Conservation (phyloP, 2,329 filamentous ascomycete species). For the Ceratocystis cacaofunesta region DNA sequence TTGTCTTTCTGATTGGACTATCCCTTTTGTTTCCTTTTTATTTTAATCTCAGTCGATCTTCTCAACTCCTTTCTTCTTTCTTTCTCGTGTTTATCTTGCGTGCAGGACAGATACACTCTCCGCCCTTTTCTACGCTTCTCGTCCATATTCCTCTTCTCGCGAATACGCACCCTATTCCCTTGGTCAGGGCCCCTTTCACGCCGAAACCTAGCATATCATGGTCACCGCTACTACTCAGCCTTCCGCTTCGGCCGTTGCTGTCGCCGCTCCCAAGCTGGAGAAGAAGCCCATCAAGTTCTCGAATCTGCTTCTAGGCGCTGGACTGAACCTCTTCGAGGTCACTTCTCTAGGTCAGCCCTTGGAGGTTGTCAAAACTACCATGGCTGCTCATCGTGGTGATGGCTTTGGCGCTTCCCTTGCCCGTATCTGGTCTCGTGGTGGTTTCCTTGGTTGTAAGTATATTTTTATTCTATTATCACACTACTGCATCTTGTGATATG, state of each 20-base stretch:
- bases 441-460: slow-evolving; percentile 77
- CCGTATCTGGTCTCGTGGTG: slow-evolving; percentile 88
- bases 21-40: background rate
- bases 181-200: slow-evolving; percentile 78
- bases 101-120: background rate
- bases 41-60: slow-evolving; percentile 12
- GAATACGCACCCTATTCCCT: slow-evolving; percentile 87
- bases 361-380: slow-evolving; percentile 98
- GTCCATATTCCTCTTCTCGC: slow-evolving; percentile 29
- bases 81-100: background rate
- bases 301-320: slow-evolving; percentile 87
- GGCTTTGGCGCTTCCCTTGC: slow-evolving; percentile 66
- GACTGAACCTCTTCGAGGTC: slow-evolving; percentile 90
- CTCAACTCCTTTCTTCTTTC: slow-evolving; percentile 16
- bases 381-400: slow-evolving; percentile 91
- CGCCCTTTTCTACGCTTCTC: slow-evolving; percentile 5
- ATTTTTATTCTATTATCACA: background rate
- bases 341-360: slow-evolving; percentile 59
- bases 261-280: slow-evolving; percentile 49
- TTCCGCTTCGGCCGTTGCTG: slow-evolving; percentile 38
- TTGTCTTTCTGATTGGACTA: background rate
- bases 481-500: background rate
- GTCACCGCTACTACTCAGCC: slow-evolving; percentile 40
- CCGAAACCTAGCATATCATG: slow-evolving; percentile 42
- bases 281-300: slow-evolving; percentile 99